Evolutionary conservation across 2,329 filamentous ascomycete species (phyloP).

Genomic region (Nothopassalora personata): DNA sequence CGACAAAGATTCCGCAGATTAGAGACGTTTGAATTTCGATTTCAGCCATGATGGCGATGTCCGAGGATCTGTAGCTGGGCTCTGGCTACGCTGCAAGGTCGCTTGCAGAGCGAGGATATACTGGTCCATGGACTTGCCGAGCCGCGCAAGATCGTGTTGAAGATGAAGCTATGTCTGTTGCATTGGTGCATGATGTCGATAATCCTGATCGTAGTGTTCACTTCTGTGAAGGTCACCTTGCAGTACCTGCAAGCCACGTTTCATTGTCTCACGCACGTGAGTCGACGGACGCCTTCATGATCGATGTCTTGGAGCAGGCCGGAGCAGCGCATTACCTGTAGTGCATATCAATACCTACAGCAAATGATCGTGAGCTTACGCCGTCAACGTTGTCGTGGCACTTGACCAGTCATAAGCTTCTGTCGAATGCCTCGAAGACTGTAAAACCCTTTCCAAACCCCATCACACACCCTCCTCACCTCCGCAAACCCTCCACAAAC

Average conservation of each 20-base stretch:
- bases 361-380: not conserved
- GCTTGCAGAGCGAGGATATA: not conserved
- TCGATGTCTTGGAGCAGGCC: not conserved
- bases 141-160: not conserved
- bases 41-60: not conserved
- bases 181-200: not conserved
- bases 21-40: slow-evolving; percentile 1
- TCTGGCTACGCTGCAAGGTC: not conserved
- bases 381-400: not conserved
- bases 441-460: too few species aligned
- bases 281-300: not conserved
- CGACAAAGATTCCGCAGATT: slow-evolving; percentile 8
- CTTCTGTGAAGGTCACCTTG: not conserved
- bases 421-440: not conserved
- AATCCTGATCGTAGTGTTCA: not conserved
- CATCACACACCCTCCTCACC: not conserved
- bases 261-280: not conserved
- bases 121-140: too few species aligned
- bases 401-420: not conserved
- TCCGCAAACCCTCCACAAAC: not conserved
- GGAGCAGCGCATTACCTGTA: not conserved
- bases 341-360: not conserved
- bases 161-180: not conserved
- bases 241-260: not conserved
- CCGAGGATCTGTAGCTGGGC: not conserved